A percentile compares a stretch with the other conserved stretches of the same genome.
Conservation (phyloP, 495 filamentous ascomycete species). For the Lasiosphaeria miniovina region DNA sequence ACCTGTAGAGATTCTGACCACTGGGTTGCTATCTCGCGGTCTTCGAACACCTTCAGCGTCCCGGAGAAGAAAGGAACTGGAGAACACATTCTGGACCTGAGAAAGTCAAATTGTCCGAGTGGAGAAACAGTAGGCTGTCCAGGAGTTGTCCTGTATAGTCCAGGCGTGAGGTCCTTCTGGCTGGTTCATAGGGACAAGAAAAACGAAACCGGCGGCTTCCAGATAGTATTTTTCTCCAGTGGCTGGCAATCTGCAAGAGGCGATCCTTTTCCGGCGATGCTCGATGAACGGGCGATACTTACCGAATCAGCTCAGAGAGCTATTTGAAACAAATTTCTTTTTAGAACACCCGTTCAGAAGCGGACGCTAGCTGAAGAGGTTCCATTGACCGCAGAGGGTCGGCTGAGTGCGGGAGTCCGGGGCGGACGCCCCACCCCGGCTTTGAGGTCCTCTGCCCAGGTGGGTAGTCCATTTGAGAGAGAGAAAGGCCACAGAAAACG, state of each 20-base stretch:
- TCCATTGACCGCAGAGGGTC: too few relatives aligned
- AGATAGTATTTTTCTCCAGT: conserved; percentile 2
- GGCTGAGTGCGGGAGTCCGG: background rate
- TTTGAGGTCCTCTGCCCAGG: too few relatives aligned
- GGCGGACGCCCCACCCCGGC: background rate
- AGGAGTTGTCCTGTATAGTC: conserved; percentile 5
- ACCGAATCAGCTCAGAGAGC: conserved; percentile 16
- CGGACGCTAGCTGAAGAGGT: background rate
- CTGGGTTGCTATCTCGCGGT: conserved; percentile 18
- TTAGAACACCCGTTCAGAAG: background rate
- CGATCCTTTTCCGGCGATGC: conserved; percentile 11
- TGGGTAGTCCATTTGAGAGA: too few relatives aligned
- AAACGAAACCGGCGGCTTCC: conserved; percentile 4
- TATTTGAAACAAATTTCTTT: conserved; percentile 12
- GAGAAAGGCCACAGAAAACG: conserved; percentile 1
- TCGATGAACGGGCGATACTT: conserved; percentile 20
- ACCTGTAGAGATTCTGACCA: conserved; percentile 17
- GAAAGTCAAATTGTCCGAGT: conserved; percentile 10
- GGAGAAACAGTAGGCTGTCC: background rate
- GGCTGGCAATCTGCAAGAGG: conserved; percentile 1
- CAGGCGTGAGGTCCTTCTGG: background rate
- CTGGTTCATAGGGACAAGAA: conserved; percentile 3
- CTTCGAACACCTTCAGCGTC: conserved; percentile 8
- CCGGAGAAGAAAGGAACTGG: conserved; percentile 11
- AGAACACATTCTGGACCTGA: conserved; percentile 10